A percentile compares a stretch with the other conserved stretches of the same genome.
Evolutionary conservation across 768 basidiomycete genomes (phyloP).

Genomic region (Leccinum broughii): DNA sequence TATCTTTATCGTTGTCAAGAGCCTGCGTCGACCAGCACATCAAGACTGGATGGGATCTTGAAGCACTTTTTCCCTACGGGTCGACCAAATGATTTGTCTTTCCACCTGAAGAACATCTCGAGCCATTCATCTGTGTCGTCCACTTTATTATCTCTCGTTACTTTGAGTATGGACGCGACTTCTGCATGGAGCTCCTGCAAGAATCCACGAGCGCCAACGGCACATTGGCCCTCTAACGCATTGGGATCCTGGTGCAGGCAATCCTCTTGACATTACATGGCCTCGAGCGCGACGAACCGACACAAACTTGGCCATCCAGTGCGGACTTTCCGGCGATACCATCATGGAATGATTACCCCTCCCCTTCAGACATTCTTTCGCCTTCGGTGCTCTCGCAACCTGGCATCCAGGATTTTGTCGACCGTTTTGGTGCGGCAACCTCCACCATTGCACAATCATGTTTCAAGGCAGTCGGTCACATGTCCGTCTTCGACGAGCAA

Average conservation of each 20-base stretch:
- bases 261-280: constrained; percentile 54
- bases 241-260: too few relatives aligned
- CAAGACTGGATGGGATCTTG: constrained; percentile 72
- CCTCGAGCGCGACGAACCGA: constrained; percentile 67
- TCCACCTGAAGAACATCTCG: constrained; percentile 73
- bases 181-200: constrained; percentile 79
- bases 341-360: constrained; percentile 64
- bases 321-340: constrained; percentile 60
- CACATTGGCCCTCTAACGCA: constrained; percentile 63
- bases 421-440: constrained; percentile 59
- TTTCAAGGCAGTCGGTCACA: constrained; percentile 63
- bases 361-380: constrained; percentile 65
- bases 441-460: constrained; percentile 58
- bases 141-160: constrained; percentile 85
- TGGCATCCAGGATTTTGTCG: constrained; percentile 72
- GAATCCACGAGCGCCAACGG: constrained; percentile 53
- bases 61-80: constrained; percentile 44
- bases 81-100: constrained; percentile 42
- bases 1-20: constrained; percentile 93
- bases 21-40: constrained; percentile 73
- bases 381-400: constrained; percentile 55
- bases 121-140: constrained; percentile 73
- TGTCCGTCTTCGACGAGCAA: constrained; percentile 86
- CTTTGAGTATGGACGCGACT: constrained; percentile 80
- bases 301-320: constrained; percentile 78